phyloP scores from a whole-genome alignment of 1,139 yeast genomes.

The Sugiyamaella castrensis region DNA sequence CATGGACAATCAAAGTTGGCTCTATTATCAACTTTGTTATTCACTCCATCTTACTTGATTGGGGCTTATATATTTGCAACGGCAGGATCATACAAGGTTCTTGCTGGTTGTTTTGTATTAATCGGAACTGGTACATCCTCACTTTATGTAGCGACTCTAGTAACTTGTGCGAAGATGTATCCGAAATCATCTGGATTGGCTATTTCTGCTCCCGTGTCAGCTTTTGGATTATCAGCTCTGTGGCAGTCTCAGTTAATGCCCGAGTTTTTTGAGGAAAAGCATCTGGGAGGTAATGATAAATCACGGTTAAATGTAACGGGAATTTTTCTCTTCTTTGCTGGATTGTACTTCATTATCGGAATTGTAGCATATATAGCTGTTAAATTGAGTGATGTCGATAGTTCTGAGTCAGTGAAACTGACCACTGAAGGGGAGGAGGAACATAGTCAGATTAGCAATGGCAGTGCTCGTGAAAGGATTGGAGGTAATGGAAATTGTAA shows the following conservation, averaged over 20 bases:
- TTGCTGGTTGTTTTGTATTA: slow-evolving; percentile 43
- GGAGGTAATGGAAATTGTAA: slow-evolving; percentile 1
- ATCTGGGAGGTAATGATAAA: slow-evolving; percentile 19
- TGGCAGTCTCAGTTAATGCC: slow-evolving; percentile 43
- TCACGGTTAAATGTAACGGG: slow-evolving; percentile 42
- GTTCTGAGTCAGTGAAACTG: slow-evolving; percentile 12
- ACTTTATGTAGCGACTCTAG: slow-evolving; percentile 68
- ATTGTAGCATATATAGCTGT: slow-evolving; percentile 29
- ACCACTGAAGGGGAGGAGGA: slow-evolving; percentile 17
- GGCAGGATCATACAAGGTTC: slow-evolving; percentile 16
- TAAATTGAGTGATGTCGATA: slow-evolving; percentile 24
- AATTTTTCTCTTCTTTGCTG: slow-evolving; percentile 58
- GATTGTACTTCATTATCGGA: slow-evolving; percentile 38
- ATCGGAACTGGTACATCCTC: slow-evolving; percentile 84
- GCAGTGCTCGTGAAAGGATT: not conserved
- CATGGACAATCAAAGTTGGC: slow-evolving; percentile 80
- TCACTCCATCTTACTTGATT: slow-evolving; percentile 68
- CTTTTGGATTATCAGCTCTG: slow-evolving; percentile 77
- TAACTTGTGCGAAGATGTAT: slow-evolving; percentile 80
- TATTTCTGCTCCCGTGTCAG: slow-evolving; percentile 82
- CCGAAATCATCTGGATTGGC: slow-evolving; percentile 75
- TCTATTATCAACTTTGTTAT: slow-evolving; percentile 57
- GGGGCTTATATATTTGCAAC: slow-evolving; percentile 39
- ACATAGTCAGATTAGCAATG: not conserved
- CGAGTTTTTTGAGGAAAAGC: slow-evolving; percentile 37